Conservation (phyloP, 495 filamentous ascomycete genomes). For the Hypoxylon fuscum region DNA sequence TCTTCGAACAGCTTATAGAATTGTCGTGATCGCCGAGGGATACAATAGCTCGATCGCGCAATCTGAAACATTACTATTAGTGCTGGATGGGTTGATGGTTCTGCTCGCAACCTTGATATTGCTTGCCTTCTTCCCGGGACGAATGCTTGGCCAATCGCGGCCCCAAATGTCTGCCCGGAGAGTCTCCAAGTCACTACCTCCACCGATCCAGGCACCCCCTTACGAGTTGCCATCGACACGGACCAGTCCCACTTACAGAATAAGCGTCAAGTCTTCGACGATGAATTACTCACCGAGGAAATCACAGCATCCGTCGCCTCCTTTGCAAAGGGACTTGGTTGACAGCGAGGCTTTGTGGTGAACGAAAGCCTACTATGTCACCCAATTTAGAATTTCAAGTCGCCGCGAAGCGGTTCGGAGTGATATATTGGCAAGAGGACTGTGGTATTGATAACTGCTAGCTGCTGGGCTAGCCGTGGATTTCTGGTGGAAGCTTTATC, state of each 20-base stretch:
- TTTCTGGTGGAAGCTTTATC: no score
- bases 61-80: constrained; percentile 37
- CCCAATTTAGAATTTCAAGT: background rate
- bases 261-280: constrained; percentile 8
- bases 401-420: no score
- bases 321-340: constrained; percentile 29
- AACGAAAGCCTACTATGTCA: background rate
- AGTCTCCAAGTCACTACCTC: constrained; percentile 20
- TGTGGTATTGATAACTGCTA: no score
- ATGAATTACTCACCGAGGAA: constrained; percentile 18
- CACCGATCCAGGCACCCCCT: constrained; percentile 15
- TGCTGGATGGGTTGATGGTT: constrained; percentile 52
- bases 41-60: constrained; percentile 34
- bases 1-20: constrained; percentile 46
- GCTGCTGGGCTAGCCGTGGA: no score
- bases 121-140: constrained; percentile 38
- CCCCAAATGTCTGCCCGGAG: constrained; percentile 3
- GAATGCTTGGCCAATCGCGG: constrained; percentile 19
- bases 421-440: no score
- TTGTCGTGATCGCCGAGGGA: constrained; percentile 36
- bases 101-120: constrained; percentile 46
- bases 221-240: constrained; percentile 22
- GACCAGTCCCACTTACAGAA: constrained; percentile 15
- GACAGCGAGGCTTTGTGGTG: constrained; percentile 41
- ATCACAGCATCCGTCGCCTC: constrained; percentile 1